These are phyloP conservation scores for Rhodotorula sp. DNA, from an alignment of 1,284 basidiomycete species.

Conservation along the genomic window DNA sequence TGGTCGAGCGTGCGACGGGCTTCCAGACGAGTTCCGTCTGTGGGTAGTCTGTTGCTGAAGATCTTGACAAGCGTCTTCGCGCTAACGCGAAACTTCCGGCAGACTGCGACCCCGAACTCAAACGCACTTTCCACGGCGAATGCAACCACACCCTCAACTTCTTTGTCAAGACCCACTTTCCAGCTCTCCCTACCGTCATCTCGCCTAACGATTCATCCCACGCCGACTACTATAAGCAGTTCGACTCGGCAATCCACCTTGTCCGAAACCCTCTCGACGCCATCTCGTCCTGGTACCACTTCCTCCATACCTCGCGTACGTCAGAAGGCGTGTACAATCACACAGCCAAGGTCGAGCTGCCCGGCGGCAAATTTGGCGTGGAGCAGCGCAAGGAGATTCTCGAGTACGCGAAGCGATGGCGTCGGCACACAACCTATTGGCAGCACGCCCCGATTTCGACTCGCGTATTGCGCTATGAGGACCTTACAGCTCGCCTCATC, in stretches of 20 bases:
- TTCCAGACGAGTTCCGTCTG: constrained; percentile 32
- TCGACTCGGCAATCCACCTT: background rate
- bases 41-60: no score
- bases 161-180: constrained; percentile 37
- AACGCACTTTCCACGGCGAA: constrained; percentile 37
- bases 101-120: constrained; percentile 39
- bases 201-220: background rate
- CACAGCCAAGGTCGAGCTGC: constrained; percentile 13
- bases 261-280: constrained; percentile 42
- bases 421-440: constrained; percentile 38
- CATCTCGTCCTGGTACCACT: constrained; percentile 33
- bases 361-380: constrained; percentile 22
- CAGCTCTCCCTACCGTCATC: constrained; percentile 3
- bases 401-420: constrained; percentile 28
- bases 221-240: constrained; percentile 27
- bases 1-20: constrained; percentile 39
- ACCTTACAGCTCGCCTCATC: constrained; percentile 28
- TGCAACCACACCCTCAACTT: constrained; percentile 33
- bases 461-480: constrained; percentile 25
- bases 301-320: constrained; percentile 18
- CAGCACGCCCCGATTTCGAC: constrained; percentile 24
- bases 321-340: constrained; percentile 18
- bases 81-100: background rate
- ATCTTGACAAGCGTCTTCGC: no score
- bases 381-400: constrained; percentile 22